A percentile compares a stretch with the other conserved stretches of the same genome.
Evolutionary conservation across 345 rosid genomes (phyloP).

Genomic region (Noccaea caerulescens): DNA sequence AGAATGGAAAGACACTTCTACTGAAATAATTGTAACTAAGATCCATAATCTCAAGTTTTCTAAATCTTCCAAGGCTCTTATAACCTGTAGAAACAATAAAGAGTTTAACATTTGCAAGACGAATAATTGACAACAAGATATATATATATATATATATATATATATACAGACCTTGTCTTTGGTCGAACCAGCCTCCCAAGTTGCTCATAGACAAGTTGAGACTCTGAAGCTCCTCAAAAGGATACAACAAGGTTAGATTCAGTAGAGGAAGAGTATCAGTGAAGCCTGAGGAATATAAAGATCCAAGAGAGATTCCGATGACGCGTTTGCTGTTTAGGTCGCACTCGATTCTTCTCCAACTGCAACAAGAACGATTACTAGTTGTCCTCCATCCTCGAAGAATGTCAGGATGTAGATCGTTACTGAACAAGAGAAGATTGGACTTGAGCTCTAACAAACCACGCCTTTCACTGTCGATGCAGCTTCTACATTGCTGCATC

Average conservation of each 20-base stretch:
- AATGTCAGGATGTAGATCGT: constrained; percentile 2
- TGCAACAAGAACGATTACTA: constrained; percentile 27
- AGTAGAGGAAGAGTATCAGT: constrained; percentile 4
- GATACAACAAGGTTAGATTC: constrained; percentile 23
- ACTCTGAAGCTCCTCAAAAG: constrained; percentile 24
- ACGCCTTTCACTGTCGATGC: constrained; percentile 34
- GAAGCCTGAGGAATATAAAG: neutral
- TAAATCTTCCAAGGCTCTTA: constrained; percentile 6
- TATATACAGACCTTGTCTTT: constrained; percentile 6
- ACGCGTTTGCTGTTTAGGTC: neutral
- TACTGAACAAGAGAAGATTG: neutral
- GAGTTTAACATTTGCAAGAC: neutral
- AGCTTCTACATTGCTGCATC: constrained; percentile 30
- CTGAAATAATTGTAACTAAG: constrained; percentile 1
- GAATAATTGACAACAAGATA: neutral
- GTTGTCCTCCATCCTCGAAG: constrained; percentile 22
- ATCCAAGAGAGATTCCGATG: constrained; percentile 16
- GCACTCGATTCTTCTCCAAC: constrained; percentile 21
- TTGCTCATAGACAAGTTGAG: neutral
- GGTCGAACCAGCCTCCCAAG: constrained; percentile 14
- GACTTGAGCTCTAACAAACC: constrained; percentile 38
- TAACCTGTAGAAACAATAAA: constrained; percentile 13
- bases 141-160: too few relatives aligned
- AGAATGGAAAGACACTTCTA: neutral
- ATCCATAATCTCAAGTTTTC: constrained; percentile 22